Base-by-base conservation (phyloP, 2,329 filamentous ascomycete genomes). In the Talaromyces albobiverticillius region DNA sequence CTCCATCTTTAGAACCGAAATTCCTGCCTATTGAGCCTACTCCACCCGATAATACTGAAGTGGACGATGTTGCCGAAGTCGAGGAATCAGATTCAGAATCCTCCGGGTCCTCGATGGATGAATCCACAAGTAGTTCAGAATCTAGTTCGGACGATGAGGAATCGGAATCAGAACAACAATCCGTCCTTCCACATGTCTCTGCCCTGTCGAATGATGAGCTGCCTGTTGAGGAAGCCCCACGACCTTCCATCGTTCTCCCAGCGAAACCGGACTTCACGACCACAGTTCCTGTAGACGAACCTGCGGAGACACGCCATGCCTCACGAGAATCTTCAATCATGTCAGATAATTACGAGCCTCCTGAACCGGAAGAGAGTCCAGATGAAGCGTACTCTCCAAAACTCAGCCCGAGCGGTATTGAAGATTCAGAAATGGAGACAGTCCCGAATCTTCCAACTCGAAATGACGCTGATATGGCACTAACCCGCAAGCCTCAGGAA, bases 311-410 rank as follows among this genome's bases (percentile, higher is more conserved):
- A 25, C 11, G 7, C 25, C 18, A 32, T 26, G n/a, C 3, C 7
- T 66, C 60, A 22, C 64, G 61, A 43, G 68, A 70, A 57, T 61
- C 64, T 46, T 69, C 67, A 8, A 59, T 60, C 51, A 63, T 63
- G 26, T 79, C 79, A 2, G 82, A 84, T 56, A 76, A 71, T 46
- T 83, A 84, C 61, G 81, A 85, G 58, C 82, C 82, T 46, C 79
- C 80, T 18, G 73, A 75, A 57, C 67, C 71, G n/a, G 66, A 67
- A 41, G 55, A 58, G 18, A 59, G 62, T 26, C 54, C 56, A 18
- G 66, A 64, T 34, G 61, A 62, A 31, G 57, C 62, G 46, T 61
- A 62, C 46, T 67, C 64, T 16, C 59, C 58, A 36, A 67, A 51
- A 23, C 53, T 55, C 8, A 50, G 47, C 26, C 46, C 53, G 18